Evolutionary conservation across 2,329 filamentous ascomycete genomes (phyloP), one percentile per base, ranked within the genome.

Genomic region (Neonectria coccinea): DNA sequence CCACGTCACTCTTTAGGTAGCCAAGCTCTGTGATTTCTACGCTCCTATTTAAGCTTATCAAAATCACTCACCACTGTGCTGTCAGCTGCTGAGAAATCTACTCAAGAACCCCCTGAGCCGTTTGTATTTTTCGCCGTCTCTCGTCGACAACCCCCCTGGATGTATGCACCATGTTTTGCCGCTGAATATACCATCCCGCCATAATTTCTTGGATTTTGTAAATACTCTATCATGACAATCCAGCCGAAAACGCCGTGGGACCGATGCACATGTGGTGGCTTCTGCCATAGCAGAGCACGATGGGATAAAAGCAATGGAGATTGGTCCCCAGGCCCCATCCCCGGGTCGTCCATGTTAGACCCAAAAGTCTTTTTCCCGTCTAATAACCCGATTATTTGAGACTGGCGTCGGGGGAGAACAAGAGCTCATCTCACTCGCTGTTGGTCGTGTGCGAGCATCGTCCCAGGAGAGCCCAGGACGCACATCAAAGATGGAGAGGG

Each of bases 171-270:
- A 59, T 68, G 64, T 59, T 64, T 67, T 72, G 70, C 66, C 64
- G 62, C 65, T 69, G 54, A 64, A 62, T 54, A 62, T 62, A 63
- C 67, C 56, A 18, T 62, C 65, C 70, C 61, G 56, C 59, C 72
- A 62, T 60, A 70, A 64, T 68, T 72, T 68, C n/a, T 70, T 71
- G 56, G 61, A 60, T 57, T 64, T 67, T 69, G 64, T 67, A 62
- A 71, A 72, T 62, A 63, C 66, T 77, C 76, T 77, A 77, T 77
- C 64, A 67, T 73, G 67, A 68, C 71, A 66, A 64, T 70, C 72
- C 71, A 72, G 61, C 72, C 75, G 64, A 67, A 69, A 76, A 77
- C 76, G 76, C 76, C 76, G 70, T 71, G 58, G 58, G 64, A 70
- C 70, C 67, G 62, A 73, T 74, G 72, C 71, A 74, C 62, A 56